Conservation (phyloP, 768 basidiomycete genomes). For the Hysterangium stoloniferum region DNA sequence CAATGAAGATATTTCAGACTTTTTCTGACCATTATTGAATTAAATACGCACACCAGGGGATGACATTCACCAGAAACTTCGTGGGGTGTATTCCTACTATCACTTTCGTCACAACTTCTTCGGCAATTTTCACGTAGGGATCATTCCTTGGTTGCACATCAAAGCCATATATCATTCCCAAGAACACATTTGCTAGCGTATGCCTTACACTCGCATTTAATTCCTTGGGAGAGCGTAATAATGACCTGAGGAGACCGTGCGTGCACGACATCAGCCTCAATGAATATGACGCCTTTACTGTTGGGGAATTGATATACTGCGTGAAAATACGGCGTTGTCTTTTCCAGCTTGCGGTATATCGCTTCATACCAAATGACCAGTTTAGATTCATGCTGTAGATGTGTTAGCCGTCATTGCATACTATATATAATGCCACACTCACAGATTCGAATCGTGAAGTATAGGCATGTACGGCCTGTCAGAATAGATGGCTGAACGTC, state of each 20-base stretch:
- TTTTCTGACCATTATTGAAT: background rate
- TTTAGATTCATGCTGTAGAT: background rate
- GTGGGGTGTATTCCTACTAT: conserved; percentile 23
- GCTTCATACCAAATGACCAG: background rate
- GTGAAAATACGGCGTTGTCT: background rate
- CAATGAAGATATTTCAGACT: background rate
- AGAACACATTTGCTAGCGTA: too few relatives aligned
- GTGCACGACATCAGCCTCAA: too few relatives aligned
- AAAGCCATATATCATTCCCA: conserved; percentile 28
- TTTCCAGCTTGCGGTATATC: background rate
- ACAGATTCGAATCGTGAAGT: background rate
- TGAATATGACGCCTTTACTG: background rate
- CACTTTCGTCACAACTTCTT: conserved; percentile 19
- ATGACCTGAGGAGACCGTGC: too few relatives aligned
- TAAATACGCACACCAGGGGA: conserved; percentile 8
- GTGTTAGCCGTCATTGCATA: too few relatives aligned
- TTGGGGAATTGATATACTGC: background rate
- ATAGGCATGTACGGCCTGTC: conserved; percentile 17
- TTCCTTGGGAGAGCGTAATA: too few relatives aligned
- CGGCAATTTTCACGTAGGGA: conserved; percentile 24
- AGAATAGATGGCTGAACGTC: conserved; percentile 24
- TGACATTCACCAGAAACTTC: conserved; percentile 23
- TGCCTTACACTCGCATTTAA: too few relatives aligned
- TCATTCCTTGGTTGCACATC: conserved; percentile 25
- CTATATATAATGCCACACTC: too few relatives aligned